Evolutionary conservation across 257 asterid species (phyloP), one percentile per base, ranked within the genome.

Genomic region (Ocimum tenuiflorum): DNA sequence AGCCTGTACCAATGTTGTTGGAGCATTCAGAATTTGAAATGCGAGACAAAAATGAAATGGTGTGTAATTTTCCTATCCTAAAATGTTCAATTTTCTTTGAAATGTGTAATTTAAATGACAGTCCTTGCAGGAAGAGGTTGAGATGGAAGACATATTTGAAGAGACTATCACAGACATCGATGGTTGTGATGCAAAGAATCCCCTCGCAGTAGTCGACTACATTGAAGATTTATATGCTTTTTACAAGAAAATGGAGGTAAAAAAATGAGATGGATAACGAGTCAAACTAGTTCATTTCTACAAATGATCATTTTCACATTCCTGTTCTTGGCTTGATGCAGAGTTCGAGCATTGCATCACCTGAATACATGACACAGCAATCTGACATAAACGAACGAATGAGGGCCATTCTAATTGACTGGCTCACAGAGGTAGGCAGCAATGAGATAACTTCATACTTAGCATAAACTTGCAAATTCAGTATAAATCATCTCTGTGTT

Each of bases 341-440:
- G 96, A 75, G 69, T 71, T 70, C 60, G 47, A 64, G 88, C 78
- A 75, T 84, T 74, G 89, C 80, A 56, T 73, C 85, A 12, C 87
- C 94, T 8, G 79, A 59, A 12, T 89, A 89, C 57, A 83, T 89
- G 89, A 70, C 65, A 12, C 84, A 83, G 2, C 96, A 89, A 63
- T 56, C 69, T 41, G 95, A 89, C 81, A 80, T 89, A 67, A 89
- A 85, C 20, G 91, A 87, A 59, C 79, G 73, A 58, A 89, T 87
- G 96, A 75, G 95, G 54, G 77, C 91, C 41, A 89, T 89, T 63
- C 85, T 89, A n/a, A 89, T n/a, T n/a, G n/a, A n/a, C n/a, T n/a
- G n/a, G n/a, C n/a, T n/a, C n/a, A n/a, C n/a, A n/a, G n/a, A n/a
- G 94, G 97, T 88, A 69, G 10, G 10, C 8, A 22, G 13, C 31